phyloP scores from a whole-genome alignment of 495 filamentous ascomycete species.

The Neurospora sp. region DNA sequence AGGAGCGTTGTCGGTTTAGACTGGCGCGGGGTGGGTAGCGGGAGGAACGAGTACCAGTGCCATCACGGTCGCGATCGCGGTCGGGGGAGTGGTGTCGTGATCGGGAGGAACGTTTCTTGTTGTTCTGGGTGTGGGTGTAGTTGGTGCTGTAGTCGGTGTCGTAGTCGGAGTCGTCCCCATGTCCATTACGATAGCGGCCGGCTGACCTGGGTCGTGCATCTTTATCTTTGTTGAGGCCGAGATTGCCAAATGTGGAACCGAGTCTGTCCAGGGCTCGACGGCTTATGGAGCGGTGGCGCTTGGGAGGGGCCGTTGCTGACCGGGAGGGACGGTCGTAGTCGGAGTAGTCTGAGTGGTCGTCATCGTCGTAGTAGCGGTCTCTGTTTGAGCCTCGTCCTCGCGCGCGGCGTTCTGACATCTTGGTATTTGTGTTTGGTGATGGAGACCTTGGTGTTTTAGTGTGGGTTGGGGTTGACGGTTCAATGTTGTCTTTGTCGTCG shows the following conservation, averaged over 20 bases:
- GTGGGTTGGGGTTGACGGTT: not conserved
- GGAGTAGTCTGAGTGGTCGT: slow-evolving; percentile 6
- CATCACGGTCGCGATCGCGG: not conserved
- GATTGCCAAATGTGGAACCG: slow-evolving; percentile 4
- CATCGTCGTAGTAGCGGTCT: slow-evolving; percentile 3
- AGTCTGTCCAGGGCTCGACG: slow-evolving; percentile 16
- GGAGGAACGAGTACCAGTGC: not conserved
- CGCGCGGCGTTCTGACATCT: not conserved
- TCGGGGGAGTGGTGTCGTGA: not conserved
- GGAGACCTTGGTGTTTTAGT: not conserved
- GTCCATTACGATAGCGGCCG: not conserved
- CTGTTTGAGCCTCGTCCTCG: slow-evolving; percentile 8
- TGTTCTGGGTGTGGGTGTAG: not conserved
- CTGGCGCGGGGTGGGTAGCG: not conserved
- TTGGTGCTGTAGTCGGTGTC: not conserved
- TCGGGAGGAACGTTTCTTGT: not conserved
- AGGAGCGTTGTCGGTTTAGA: slow-evolving; percentile 2
- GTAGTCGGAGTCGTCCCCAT: not conserved
- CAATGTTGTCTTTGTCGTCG: not conserved
- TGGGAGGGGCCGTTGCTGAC: slow-evolving; percentile 2
- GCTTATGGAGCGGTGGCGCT: slow-evolving; percentile 15
- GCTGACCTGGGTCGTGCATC: not conserved
- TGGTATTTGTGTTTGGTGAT: not conserved
- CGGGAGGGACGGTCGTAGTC: slow-evolving; percentile 2
- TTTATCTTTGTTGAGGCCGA: slow-evolving; percentile 5